Conservation (phyloP, 2,329 filamentous ascomycete genomes). For the Penicillium hordei region DNA sequence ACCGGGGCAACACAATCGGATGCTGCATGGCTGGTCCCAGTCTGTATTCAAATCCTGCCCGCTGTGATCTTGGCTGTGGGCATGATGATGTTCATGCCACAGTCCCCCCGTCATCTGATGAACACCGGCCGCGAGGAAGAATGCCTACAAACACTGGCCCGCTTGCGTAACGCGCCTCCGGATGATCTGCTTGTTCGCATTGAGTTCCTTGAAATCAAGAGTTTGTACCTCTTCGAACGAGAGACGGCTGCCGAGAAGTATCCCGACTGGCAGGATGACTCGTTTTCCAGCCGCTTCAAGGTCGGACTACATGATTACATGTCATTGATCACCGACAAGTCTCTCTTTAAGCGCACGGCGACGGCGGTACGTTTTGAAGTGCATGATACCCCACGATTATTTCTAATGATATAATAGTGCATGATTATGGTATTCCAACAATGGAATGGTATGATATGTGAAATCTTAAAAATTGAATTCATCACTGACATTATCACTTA, state of each 20-base stretch:
- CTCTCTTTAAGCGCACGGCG: conserved; percentile 38
- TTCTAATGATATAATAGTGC: conserved; percentile 63
- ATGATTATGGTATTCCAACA: conserved; percentile 46
- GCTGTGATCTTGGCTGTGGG: conserved; percentile 65
- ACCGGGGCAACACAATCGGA: conserved; percentile 60
- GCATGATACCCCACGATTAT: conserved; percentile 43
- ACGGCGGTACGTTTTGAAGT: conserved; percentile 44
- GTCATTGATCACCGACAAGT: conserved; percentile 35
- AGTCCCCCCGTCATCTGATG: conserved; percentile 70
- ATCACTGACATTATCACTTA: background rate
- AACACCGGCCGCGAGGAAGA: conserved; percentile 68
- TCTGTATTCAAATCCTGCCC: conserved; percentile 69
- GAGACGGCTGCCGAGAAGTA: conserved; percentile 65
- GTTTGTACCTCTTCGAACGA: conserved; percentile 72
- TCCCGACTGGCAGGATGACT: conserved; percentile 62
- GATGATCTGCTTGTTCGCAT: conserved; percentile 71
- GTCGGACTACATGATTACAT: conserved; percentile 54
- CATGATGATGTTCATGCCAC: conserved; percentile 74
- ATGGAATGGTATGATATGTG: conserved; percentile 46
- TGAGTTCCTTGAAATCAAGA: conserved; percentile 77
- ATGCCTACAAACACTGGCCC: conserved; percentile 61
- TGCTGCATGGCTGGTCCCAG: conserved; percentile 71
- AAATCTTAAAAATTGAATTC: background rate
- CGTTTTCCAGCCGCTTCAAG: conserved; percentile 63
- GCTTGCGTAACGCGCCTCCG: conserved; percentile 60